Conservation (phyloP, 2,329 filamentous ascomycete genomes). For the Metarhizium album region DNA sequence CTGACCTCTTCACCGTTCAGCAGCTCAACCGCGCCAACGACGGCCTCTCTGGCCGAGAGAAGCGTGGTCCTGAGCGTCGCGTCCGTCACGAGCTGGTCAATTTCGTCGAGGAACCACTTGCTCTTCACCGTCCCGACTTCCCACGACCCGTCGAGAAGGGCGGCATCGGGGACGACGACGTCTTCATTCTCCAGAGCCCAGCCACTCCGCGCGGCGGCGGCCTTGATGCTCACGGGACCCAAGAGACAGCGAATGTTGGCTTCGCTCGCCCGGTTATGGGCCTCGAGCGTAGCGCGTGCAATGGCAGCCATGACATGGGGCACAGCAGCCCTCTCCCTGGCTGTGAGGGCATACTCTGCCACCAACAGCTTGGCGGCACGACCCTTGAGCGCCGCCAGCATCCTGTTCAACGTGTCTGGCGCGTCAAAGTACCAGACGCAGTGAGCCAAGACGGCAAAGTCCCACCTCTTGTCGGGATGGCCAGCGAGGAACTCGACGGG, state of each 20-base stretch:
- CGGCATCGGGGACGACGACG: conserved; percentile 24
- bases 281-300: conserved; percentile 31
- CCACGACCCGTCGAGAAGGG: conserved; percentile 36
- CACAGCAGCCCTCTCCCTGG: conserved; percentile 24
- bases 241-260: conserved; percentile 39
- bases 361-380: conserved; percentile 12
- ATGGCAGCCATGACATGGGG: conserved; percentile 43
- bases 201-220: conserved; percentile 22
- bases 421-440: conserved; percentile 43
- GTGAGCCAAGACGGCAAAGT: conserved; percentile 38
- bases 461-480: conserved; percentile 21
- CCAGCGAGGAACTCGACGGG: conserved; percentile 24
- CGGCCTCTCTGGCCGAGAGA: conserved; percentile 21
- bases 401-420: conserved; percentile 15
- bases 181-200: conserved; percentile 27
- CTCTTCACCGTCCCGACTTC: conserved; percentile 26
- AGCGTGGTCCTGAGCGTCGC: conserved; percentile 19
- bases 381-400: conserved; percentile 12
- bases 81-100: conserved; percentile 18
- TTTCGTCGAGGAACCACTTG: conserved; percentile 19
- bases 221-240: conserved; percentile 28
- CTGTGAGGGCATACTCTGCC: conserved; percentile 20
- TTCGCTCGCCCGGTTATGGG: conserved; percentile 22
- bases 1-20: conserved; percentile 20
- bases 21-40: conserved; percentile 17